Percentiles rank a stretch among this genome's conserved stretches.
phyloP scores from a whole-genome alignment of 2,329 filamentous ascomycete genomes.

The Ploettnerulaceae sp. region DNA sequence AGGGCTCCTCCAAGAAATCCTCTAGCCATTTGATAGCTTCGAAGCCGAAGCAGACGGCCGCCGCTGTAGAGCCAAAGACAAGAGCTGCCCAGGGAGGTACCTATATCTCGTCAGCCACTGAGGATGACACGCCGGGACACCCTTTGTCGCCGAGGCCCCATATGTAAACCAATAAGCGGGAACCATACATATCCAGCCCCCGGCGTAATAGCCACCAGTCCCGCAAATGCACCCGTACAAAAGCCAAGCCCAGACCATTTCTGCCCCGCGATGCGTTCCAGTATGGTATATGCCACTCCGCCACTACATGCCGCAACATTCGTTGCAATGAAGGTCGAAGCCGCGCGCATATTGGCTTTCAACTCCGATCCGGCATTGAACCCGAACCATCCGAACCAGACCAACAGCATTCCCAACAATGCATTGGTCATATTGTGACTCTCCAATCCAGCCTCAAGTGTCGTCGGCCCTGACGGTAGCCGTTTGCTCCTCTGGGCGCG shows the following conservation, averaged over 20 bases:
- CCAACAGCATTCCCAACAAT: conserved; percentile 81
- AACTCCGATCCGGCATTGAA: conserved; percentile 84
- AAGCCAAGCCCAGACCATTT: conserved; percentile 91
- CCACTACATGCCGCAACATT: conserved; percentile 78
- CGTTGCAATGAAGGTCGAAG: conserved; percentile 79
- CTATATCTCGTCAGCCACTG: not conserved
- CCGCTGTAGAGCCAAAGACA: conserved; percentile 32
- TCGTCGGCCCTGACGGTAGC: not conserved
- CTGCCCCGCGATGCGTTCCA: conserved; percentile 78
- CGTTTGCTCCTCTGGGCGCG: not conserved
- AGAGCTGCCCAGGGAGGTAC: conserved; percentile 55
- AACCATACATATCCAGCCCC: conserved; percentile 72
- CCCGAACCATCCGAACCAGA: conserved; percentile 91
- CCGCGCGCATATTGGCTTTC: conserved; percentile 70
- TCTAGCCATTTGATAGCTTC: not conserved
- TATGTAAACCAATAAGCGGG: not conserved
- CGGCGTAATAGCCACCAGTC: conserved; percentile 79
- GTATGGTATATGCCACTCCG: conserved; percentile 78
- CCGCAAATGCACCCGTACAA: conserved; percentile 81
- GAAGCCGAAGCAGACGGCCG: conserved; percentile 49
- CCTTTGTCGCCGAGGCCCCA: no score
- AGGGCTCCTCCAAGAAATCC: conserved; percentile 57
- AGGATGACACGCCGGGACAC: no score
- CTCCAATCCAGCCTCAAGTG: conserved; percentile 48
- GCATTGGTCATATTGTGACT: conserved; percentile 88